Evolutionary conservation across 1,284 basidiomycete species (phyloP), one percentile per base, ranked within the genome.

Genomic region (Sphaerobolus stellatus): DNA sequence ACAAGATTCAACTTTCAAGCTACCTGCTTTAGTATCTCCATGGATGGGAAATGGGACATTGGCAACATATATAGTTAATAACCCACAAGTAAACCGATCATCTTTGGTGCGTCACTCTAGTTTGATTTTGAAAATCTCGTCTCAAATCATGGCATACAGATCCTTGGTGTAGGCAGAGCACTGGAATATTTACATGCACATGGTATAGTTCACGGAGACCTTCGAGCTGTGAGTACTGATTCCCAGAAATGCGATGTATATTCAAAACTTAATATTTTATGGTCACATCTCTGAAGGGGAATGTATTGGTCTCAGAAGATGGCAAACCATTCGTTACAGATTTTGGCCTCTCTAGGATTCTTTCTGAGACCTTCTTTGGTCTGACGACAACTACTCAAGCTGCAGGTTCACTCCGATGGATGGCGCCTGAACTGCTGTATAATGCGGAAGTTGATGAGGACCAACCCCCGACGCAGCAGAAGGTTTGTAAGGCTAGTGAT

Each of bases 1-100:
- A 13, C 27, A 20, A 14, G 18, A 22, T 27, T 9, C 18, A 11
- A 11, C 11, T 20, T 25, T 9, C 11, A 27, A 22, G 16, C 18
- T 47, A 11, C 45, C 45, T 14, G 9, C 45, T 28, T 29, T 47
- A 29, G 29, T 47, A 47, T 47, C 45, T 27, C 45, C 45, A 11
- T 47, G 45, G 45, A 47, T 47, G 45, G 8, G 7, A 11, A 47
- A 47, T 13, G 45, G 45, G 11, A 47, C 45, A 13, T 7, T 22
- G 11, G 13, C 20, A 13, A 27, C 45, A 13, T 47, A 47, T 47
- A 22, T 47, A 7, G 18, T 27, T 27, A 11, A 22, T 22, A 7
- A 47, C 13, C 45, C 45, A 25, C 22, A 22, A 13, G 14, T 22
- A 22, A 27, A 47, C 20, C 45, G n/a, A 13, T 29, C 20, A 7